Evolutionary conservation across 352 stramenopile genomes (phyloP), one percentile per base, ranked within the genome.

Genomic region (Phytophthora fragariae): DNA sequence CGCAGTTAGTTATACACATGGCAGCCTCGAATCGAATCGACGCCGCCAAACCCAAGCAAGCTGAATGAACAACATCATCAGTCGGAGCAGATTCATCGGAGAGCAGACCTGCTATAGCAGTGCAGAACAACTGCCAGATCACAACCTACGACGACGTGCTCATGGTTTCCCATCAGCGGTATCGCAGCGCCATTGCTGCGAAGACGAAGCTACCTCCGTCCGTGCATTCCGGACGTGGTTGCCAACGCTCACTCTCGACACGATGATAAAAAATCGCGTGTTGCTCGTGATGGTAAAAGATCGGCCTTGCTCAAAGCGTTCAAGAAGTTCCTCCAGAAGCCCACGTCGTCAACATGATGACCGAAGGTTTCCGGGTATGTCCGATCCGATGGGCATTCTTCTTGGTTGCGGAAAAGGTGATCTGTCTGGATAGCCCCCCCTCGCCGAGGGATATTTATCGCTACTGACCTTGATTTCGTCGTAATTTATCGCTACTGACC

Each of bases 231-330:
- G 19, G 44, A 7, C 62, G 57, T 19, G 62, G 47, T 3, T 33
- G 71, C 8, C 59, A 62, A 24, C 73, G 68, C 2, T 72, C 60
- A n/a, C 33, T 33, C 7, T 31, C 62, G 12, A 53, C 24, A 15
- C 9, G 14, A 31, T 31, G 27, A 31, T 31, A 31, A 31, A 3
- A 31, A 6, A 4, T 31, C 27, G 27, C 15, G 39, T 15, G 63
- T 21, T 54, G 33, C 27, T 10, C 46, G 58, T 15, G 14, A 27
- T 21, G 15, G 1, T 52, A 52, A 14, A 52, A 21, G 44, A 52
- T 56, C 35, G 49, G 11, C 10, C n/a, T 9, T 8, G 49, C 12
- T 9, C 9, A 56, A 56, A 33, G 49, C n/a, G 49, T 35, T 56
- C n/a, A 56, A 52, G 44, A 44, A 44, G 37, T 11, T 14, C 37